Evolutionary conservation across 1,284 basidiomycete genomes (phyloP).

Genomic region (Marasmius sp.): DNA sequence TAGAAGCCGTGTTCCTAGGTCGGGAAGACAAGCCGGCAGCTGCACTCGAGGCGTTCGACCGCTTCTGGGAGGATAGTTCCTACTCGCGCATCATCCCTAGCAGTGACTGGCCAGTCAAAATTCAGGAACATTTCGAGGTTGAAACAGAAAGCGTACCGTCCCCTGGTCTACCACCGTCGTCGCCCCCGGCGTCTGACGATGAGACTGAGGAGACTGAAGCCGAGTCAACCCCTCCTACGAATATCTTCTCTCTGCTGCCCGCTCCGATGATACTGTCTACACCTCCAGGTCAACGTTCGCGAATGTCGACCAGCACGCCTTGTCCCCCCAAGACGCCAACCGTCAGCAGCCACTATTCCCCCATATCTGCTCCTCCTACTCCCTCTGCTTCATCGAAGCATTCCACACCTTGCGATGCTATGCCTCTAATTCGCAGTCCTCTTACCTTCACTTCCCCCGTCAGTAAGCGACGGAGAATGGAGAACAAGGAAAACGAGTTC

Average conservation of each 20-base stretch:
- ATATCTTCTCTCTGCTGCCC: neutral
- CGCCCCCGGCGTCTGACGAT: neutral
- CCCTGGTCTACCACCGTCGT: neutral
- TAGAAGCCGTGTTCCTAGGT: constrained; percentile 55
- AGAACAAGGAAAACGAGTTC: constrained; percentile 33
- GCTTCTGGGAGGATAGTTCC: constrained; percentile 57
- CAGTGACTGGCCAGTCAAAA: constrained; percentile 49
- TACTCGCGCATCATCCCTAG: constrained; percentile 37
- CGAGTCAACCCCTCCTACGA: neutral
- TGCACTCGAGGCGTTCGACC: constrained; percentile 47
- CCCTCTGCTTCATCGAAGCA: constrained; percentile 8
- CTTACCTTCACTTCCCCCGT: constrained; percentile 2
- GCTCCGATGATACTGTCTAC: constrained; percentile 5
- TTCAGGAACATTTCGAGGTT: constrained; percentile 27
- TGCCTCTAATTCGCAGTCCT: constrained; percentile 13
- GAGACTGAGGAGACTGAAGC: neutral
- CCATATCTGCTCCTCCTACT: constrained; percentile 19
- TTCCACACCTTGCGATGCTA: neutral
- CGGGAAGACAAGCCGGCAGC: constrained; percentile 41
- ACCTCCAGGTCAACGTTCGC: neutral
- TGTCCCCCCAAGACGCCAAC: neutral
- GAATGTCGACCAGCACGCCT: neutral
- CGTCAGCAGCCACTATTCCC: constrained; percentile 21
- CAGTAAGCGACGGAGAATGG: constrained; percentile 30
- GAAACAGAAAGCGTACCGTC: neutral